phyloP scores from a whole-genome alignment of 768 basidiomycete species.

The Asterophora lycoperdoides region DNA sequence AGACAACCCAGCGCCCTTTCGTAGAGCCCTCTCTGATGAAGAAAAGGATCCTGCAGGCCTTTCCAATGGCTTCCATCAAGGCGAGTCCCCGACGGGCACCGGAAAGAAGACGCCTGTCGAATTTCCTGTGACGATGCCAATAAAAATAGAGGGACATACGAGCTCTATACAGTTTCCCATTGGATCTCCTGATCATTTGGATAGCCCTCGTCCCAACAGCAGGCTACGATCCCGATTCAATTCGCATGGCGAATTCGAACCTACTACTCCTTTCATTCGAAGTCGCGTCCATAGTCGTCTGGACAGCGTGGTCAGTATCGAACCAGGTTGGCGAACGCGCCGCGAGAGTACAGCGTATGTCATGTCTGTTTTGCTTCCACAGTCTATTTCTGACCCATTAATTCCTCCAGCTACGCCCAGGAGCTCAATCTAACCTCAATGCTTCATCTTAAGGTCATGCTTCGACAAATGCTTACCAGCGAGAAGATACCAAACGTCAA shows the following conservation, averaged over 20 bases:
- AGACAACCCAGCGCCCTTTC: slow-evolving; percentile 70
- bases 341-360: slow-evolving; percentile 88
- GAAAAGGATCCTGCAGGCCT: slow-evolving; percentile 56
- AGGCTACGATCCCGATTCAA: slow-evolving; percentile 59
- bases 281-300: slow-evolving; percentile 81
- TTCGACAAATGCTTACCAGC: slow-evolving; percentile 83
- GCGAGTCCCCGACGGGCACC: slow-evolving; percentile 39
- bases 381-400: background rate
- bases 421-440: slow-evolving; percentile 84
- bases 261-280: slow-evolving; percentile 72
- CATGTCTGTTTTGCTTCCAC: background rate
- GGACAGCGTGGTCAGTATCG: slow-evolving; percentile 49
- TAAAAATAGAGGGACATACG: slow-evolving; percentile 44
- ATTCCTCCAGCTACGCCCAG: slow-evolving; percentile 61
- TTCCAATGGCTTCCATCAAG: slow-evolving; percentile 36
- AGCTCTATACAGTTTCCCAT: slow-evolving; percentile 82
- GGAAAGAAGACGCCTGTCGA: slow-evolving; percentile 53
- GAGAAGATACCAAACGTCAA: slow-evolving; percentile 77
- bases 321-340: slow-evolving; percentile 82
- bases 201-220: slow-evolving; percentile 50
- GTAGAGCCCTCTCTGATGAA: slow-evolving; percentile 70
- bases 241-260: slow-evolving; percentile 71
- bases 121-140: slow-evolving; percentile 52
- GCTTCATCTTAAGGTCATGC: slow-evolving; percentile 84
- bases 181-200: slow-evolving; percentile 69